A percentile compares a stretch with the other conserved stretches of the same genome.
phyloP scores from a whole-genome alignment of 2,329 filamentous ascomycete genomes.

The Cordyceps fumosorosea region DNA sequence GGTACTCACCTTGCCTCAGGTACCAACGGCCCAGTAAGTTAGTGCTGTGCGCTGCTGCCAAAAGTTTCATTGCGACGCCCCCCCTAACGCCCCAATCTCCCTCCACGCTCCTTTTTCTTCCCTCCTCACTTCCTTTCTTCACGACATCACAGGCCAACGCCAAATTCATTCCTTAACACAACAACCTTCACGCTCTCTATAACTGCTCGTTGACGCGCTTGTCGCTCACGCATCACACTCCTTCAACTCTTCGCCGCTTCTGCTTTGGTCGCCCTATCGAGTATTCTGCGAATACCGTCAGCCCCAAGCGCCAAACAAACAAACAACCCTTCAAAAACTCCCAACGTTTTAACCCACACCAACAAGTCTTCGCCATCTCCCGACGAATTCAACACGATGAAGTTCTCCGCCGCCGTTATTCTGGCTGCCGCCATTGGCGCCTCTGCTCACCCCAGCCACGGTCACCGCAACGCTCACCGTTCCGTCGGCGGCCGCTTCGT shows the following conservation, averaged over 20 bases:
- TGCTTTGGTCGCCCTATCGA: constrained; percentile 13
- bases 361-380: neutral
- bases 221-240: constrained; percentile 14
- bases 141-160: constrained; percentile 15
- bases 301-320: neutral
- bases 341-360: neutral
- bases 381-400: constrained; percentile 27
- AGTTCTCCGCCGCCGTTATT: constrained; percentile 32
- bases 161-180: constrained; percentile 14
- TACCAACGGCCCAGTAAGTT: neutral
- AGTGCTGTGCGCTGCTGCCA: neutral
- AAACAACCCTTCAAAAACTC: neutral
- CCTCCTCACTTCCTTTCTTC: constrained; percentile 13
- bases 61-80: neutral
- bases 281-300: constrained; percentile 13
- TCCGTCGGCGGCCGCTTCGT: constrained; percentile 27
- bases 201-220: constrained; percentile 10
- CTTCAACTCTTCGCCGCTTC: constrained; percentile 3
- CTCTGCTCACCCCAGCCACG: constrained; percentile 35
- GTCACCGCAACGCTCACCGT: constrained; percentile 29
- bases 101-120: constrained; percentile 6
- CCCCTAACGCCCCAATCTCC: constrained; percentile 19
- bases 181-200: constrained; percentile 9
- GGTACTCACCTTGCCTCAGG: neutral
- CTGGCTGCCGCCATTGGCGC: constrained; percentile 36